Base-by-base conservation (phyloP, 2,329 filamentous ascomycete species). In the Pseudogymnoascus sp. region DNA sequence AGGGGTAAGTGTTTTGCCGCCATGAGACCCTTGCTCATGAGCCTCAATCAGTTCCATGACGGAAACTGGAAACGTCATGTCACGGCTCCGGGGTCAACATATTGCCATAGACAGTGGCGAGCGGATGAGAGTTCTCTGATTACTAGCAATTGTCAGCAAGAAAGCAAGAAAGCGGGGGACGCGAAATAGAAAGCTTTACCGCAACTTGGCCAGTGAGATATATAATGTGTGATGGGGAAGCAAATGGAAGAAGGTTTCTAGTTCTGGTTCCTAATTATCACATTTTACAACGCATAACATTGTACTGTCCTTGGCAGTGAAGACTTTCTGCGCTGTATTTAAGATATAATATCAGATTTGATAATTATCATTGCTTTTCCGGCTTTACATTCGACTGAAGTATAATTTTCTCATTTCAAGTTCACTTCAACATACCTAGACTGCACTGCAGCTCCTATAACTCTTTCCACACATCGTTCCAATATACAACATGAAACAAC, bases 131-230 rank as follows among this genome's bases (percentile, higher is more conserved):
- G 48, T 33, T 55, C 42, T 52, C 13, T 52, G 4, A 52, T 15
- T 31, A n/a, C 9, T 52, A 15, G n/a, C 27, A 52, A 52, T 31
- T 31, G 45, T 52, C 13, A 52, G 45, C 45, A 52, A 29, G 45
- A 52, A 52, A 52, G 45, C 45, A 52, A 15, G 45, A 52, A 52
- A 52, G 45, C 45, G 45, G 45, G 45, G 45, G 45, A 31, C 31
- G 29, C 6, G 13, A 52, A 15, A 31, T 52, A 31, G 8, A 31
- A 8, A 31, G 27, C 6, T 9, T 8, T 52, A n/a, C 45, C 7
- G 27, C 25, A 15, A 31, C 45, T 31, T 52, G n/a, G 27, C 2
- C 2, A 6, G n/a, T 52, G 21, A 10, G 12, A 27, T 48, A 48
- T 52, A 52, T 52, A 52, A 27, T n/a, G 6, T 10, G 13, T 10